Conservation (phyloP, 148 eudicot genomes). For the Camellia japonica region DNA sequence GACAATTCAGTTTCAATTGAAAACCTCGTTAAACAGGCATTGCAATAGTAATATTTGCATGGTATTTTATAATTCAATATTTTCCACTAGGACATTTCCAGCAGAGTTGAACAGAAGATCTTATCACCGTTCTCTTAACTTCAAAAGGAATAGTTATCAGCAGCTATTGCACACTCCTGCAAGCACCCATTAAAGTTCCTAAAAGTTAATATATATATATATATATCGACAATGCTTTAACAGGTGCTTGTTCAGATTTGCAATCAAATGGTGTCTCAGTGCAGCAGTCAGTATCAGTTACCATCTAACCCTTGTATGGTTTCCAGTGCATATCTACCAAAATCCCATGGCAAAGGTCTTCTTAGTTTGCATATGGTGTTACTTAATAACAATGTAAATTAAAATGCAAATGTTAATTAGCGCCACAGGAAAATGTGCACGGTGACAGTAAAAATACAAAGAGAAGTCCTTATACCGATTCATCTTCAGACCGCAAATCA, state of each 20-base stretch:
- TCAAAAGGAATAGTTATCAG: not conserved
- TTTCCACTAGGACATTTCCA: not conserved
- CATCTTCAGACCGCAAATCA: slow-evolving; percentile 56
- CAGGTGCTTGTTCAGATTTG: not conserved
- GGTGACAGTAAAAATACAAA: not conserved
- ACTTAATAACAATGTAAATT: slow-evolving; percentile 5
- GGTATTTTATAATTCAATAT: not conserved
- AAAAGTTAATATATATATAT: not conserved
- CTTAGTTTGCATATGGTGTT: slow-evolving; percentile 7
- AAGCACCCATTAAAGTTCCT: not conserved
- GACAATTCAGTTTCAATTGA: not conserved
- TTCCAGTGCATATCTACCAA: not conserved
- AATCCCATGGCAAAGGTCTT: not conserved
- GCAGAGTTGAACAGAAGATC: not conserved
- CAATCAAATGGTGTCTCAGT: not conserved
- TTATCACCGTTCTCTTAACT: not conserved
- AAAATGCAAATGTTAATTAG: not conserved
- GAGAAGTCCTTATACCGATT: slow-evolving; percentile 42
- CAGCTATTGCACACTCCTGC: not conserved
- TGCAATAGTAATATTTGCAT: not conserved
- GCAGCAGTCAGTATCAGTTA: not conserved
- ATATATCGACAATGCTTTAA: not conserved
- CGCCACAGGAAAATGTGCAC: not conserved
- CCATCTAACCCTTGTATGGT: not conserved
- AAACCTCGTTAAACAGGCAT: not conserved